These are phyloP conservation scores for Puccinia triticina DNA, from an alignment of 1,284 basidiomycete species.

Conservation along the genomic window DNA sequence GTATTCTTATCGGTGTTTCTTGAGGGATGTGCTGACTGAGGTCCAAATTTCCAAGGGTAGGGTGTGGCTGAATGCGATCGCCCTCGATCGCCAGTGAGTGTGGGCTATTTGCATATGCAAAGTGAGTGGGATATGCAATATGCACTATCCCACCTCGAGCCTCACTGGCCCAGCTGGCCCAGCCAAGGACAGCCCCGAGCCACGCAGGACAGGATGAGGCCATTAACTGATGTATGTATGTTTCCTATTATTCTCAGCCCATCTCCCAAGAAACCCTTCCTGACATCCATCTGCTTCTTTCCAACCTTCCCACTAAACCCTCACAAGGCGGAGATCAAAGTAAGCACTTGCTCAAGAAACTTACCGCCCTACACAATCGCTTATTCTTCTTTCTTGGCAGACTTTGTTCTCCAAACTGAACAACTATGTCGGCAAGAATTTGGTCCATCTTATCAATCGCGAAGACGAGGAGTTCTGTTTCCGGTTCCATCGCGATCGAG, in stretches of 20 bases:
- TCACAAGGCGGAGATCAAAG: slow-evolving; percentile 5
- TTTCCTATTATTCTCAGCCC: background rate
- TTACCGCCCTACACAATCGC: background rate
- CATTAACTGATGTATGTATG: slow-evolving; percentile 15
- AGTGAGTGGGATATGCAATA: background rate
- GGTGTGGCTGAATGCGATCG: too few relatives aligned
- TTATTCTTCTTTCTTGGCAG: background rate
- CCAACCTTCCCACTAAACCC: background rate
- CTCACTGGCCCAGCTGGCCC: background rate
- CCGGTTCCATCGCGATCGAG: slow-evolving; percentile 80
- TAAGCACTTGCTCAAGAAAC: background rate
- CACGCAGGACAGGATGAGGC: background rate
- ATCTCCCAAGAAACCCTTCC: background rate
- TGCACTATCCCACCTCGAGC: background rate
- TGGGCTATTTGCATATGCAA: too few relatives aligned
- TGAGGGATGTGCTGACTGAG: too few relatives aligned
- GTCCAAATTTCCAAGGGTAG: too few relatives aligned
- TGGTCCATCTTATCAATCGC: slow-evolving; percentile 73
- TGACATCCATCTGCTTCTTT: background rate
- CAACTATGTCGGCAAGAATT: slow-evolving; percentile 47
- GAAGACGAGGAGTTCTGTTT: slow-evolving; percentile 86
- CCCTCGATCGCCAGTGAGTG: too few relatives aligned
- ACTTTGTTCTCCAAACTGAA: slow-evolving; percentile 48
- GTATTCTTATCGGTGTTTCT: too few relatives aligned
- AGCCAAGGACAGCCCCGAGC: too few relatives aligned